Conservation (phyloP, 768 basidiomycete species). For the Termitomyces sp. region DNA sequence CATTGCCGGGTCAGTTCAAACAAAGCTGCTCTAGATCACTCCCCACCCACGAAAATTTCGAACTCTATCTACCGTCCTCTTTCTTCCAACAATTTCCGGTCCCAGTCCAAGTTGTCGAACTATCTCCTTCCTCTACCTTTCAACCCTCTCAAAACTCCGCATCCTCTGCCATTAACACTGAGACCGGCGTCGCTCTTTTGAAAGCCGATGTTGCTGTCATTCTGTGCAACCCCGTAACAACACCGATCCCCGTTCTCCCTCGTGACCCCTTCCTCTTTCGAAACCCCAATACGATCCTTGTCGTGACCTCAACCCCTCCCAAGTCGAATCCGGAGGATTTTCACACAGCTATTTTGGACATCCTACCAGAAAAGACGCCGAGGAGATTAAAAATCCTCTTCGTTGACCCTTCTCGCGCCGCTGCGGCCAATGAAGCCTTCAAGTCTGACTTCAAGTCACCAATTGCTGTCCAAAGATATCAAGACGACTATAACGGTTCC, state of each 20-base stretch:
- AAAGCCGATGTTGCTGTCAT: constrained; percentile 65
- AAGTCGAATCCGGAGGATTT: constrained; percentile 17
- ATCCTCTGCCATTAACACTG: constrained; percentile 1
- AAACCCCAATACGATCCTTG: constrained; percentile 43
- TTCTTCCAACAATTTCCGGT: constrained; percentile 58
- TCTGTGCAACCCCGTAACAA: constrained; percentile 59
- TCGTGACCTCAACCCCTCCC: constrained; percentile 34
- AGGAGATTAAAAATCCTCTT: constrained; percentile 35
- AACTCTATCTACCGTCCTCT: constrained; percentile 40
- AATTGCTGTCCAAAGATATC: constrained; percentile 59
- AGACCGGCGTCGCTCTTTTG: constrained; percentile 24
- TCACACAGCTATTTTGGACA: constrained; percentile 5
- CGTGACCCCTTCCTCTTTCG: constrained; percentile 29
- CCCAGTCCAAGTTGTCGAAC: constrained; percentile 49
- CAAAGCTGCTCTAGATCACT: constrained; percentile 11
- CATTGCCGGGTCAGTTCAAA: constrained; percentile 26
- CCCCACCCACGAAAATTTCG: constrained; percentile 14
- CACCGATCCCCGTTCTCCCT: constrained; percentile 41
- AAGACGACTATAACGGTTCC: constrained; percentile 60
- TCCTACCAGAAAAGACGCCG: constrained; percentile 19
- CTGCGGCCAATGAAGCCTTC: constrained; percentile 50
- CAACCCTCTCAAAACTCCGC: constrained; percentile 13
- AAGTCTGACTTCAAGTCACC: constrained; percentile 44
- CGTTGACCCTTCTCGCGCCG: constrained; percentile 59
- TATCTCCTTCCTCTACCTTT: constrained; percentile 19